Evolutionary conservation across 225 moss, liverwort and hornwort genomes (phyloP), one percentile per base, ranked within the genome.

Genomic region (Sphagnum contortum): DNA sequence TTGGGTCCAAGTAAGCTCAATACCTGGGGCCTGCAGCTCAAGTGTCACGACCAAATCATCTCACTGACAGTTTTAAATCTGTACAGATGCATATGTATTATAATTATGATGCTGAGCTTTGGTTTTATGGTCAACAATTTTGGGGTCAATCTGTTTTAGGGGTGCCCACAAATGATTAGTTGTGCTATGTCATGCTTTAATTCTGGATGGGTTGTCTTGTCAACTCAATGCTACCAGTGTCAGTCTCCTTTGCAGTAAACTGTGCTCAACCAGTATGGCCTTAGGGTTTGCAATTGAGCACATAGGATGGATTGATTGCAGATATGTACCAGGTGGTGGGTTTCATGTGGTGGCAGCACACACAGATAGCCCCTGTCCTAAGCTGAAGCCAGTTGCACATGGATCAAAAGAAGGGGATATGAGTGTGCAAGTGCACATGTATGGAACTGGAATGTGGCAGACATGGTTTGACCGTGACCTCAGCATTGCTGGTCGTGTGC

Each of bases 401-500:
- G 79, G 86, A 48, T 71, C 88, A 4, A 91, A 88, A 64, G 79
- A 80, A 64, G 91, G 91, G 13, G 88, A 86, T 60, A 53, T 91
- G 70, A 76, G 86, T 64, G 76, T 91, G 48, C 86, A 88, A 48
- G 91, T 91, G 14, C 91, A 91, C 60, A 79, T 88, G 47, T 88
- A 88, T 63, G 91, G 91, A 73, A 72, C 76, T 60, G 91, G 91
- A 9, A 68, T 88, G 77, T 91, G 91, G 91, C 88, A 91, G 69
- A 80, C 91, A 48, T 91, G 91, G 91, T 91, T 84, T 77, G 91
- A 91, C 64, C 75, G 91, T 60, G 91, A 91, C 76, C 70, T 91
- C 11, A 91, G 88, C 62, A 77, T 91, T 64, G 88, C 91, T 61
- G 91, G 91, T 53, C 88, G 88, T 47, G 91, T 88, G 62, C 47